Evolutionary conservation across 805 yeast species (phyloP).

Genomic region (Nakazawaea anatomiae): DNA sequence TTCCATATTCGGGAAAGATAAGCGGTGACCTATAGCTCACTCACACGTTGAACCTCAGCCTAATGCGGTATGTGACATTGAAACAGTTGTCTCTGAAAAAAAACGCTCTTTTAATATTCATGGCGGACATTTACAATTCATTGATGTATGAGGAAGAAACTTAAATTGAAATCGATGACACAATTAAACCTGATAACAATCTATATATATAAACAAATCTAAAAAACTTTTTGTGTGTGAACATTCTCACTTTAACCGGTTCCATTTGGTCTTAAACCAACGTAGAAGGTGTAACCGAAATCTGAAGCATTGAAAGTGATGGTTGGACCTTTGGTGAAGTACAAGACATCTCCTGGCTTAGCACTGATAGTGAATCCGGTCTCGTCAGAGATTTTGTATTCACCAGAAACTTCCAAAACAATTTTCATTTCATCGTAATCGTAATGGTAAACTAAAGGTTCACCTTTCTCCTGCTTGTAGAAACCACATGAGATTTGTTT

Average conservation of each 20-base stretch:
- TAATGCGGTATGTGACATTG: no score
- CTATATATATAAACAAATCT: neutral
- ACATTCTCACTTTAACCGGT: constrained; percentile 17
- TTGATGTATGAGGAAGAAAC: neutral
- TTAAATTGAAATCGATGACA: neutral
- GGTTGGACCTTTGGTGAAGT: constrained; percentile 62
- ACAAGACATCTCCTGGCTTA: constrained; percentile 61
- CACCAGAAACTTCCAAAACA: constrained; percentile 38
- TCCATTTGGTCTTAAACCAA: constrained; percentile 50
- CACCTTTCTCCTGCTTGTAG: constrained; percentile 64
- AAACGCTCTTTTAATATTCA: no score
- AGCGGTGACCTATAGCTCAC: no score
- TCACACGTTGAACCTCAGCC: no score
- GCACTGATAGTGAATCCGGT: constrained; percentile 53
- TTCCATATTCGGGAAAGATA: no score
- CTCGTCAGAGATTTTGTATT: constrained; percentile 56
- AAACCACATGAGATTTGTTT: constrained; percentile 62
- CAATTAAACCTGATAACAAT: neutral
- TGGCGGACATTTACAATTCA: neutral
- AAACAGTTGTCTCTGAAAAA: no score
- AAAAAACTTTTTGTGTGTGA: neutral
- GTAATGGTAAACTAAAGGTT: constrained; percentile 37
- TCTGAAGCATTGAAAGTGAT: constrained; percentile 59
- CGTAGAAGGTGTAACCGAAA: constrained; percentile 58
- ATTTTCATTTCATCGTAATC: neutral